phyloP scores from a whole-genome alignment of 2,329 filamentous ascomycete genomes.

The Ascochyta rabiei region DNA sequence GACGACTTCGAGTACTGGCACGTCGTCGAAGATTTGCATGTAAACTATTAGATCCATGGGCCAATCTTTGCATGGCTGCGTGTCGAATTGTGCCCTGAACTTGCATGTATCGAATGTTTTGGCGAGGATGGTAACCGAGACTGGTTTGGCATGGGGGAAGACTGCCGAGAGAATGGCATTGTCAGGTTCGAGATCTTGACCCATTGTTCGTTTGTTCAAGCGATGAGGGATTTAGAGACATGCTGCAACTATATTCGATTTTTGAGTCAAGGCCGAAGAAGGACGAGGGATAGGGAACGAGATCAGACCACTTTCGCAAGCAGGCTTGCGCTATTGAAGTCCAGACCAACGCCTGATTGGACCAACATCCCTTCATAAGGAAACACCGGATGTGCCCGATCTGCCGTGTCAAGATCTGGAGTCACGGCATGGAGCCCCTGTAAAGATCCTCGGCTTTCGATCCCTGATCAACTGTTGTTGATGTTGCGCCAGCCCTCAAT shows the following conservation, averaged over 20 bases:
- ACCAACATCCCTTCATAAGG: not conserved
- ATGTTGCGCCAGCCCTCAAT: not conserved
- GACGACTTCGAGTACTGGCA: constrained; percentile 6
- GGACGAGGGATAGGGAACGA: not conserved
- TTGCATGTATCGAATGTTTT: constrained; percentile 11
- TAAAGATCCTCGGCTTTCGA: not conserved
- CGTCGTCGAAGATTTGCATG: constrained; percentile 4
- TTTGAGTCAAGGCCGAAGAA: constrained; percentile 1
- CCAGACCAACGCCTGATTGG: constrained; percentile 7
- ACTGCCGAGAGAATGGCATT: constrained; percentile 12
- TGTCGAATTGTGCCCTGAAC: constrained; percentile 12
- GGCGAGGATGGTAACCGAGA: constrained; percentile 5
- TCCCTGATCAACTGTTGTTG: not conserved
- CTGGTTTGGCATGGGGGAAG: constrained; percentile 6
- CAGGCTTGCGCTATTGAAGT: not conserved
- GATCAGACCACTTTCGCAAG: constrained; percentile 12
- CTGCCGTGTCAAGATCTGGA: constrained; percentile 8
- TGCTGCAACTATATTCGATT: not conserved
- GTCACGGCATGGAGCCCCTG: constrained; percentile 5
- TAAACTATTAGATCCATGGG: constrained; percentile 9
- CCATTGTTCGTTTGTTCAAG: constrained; percentile 4
- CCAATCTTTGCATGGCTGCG: constrained; percentile 7
- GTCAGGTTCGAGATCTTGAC: constrained; percentile 11
- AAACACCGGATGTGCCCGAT: constrained; percentile 7
- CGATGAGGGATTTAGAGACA: not conserved